Percentiles rank a stretch among this genome's conserved stretches.
These are phyloP conservation scores for Exobasidium cylindrosporum DNA, from an alignment of 1,284 basidiomycete genomes.

Conservation along the genomic window DNA sequence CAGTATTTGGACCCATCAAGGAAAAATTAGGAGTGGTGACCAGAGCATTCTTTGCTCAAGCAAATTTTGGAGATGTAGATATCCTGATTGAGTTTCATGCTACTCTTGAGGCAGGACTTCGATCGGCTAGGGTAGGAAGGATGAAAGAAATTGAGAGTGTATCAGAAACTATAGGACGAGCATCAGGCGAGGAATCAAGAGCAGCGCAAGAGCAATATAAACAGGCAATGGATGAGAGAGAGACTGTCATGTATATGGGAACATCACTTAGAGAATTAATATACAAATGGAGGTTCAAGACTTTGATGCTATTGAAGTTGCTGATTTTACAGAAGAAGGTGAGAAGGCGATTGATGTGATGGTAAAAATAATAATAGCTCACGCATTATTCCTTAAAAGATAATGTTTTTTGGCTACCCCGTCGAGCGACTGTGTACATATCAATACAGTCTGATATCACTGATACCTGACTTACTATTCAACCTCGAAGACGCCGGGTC, in stretches of 20 bases:
- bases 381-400: no score
- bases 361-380: neutral
- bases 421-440: conserved; percentile 95
- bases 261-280: conserved; percentile 89
- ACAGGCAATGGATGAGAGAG: conserved; percentile 27
- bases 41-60: conserved; percentile 51
- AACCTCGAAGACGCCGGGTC: conserved; percentile 87
- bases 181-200: conserved; percentile 6
- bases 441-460: conserved; percentile 78
- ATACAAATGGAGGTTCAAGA: conserved; percentile 87
- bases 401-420: conserved; percentile 95
- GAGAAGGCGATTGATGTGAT: no score
- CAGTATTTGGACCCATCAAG: conserved; percentile 59
- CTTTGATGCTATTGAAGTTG: conserved; percentile 89
- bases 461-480: conserved; percentile 71
- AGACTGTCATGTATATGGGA: conserved; percentile 71
- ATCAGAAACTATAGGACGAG: neutral
- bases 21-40: conserved; percentile 97
- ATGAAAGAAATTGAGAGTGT: conserved; percentile 1
- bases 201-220: neutral
- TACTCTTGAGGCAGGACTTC: conserved; percentile 49
- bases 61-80: conserved; percentile 46
- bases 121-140: conserved; percentile 27
- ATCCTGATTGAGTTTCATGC: conserved; percentile 54
- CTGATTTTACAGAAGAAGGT: conserved; percentile 87